Conservation (phyloP, 208 protist genomes). For the Leishmania arabica region DNA sequence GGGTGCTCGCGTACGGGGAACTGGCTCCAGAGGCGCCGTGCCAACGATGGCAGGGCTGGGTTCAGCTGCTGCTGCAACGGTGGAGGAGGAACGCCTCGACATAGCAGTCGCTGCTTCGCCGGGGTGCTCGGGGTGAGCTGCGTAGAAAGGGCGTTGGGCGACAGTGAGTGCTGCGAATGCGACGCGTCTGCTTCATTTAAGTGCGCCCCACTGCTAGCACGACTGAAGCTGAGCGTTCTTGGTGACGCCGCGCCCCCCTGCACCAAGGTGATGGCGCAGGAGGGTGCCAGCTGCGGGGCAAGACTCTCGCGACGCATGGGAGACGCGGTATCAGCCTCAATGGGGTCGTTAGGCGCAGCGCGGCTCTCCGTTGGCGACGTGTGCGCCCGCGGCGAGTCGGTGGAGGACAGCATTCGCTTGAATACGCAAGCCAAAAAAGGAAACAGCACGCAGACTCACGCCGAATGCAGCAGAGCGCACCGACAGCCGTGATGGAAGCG, state of each 20-base stretch:
- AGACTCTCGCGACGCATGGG: not conserved
- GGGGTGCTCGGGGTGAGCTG: not conserved
- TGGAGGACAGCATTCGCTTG: not conserved
- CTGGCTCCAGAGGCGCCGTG: conserved; percentile 7
- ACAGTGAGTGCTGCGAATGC: not conserved
- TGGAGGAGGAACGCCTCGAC: not conserved
- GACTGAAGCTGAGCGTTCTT: not conserved
- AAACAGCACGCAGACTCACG: not conserved
- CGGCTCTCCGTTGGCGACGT: not conserved
- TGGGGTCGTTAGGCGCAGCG: not conserved
- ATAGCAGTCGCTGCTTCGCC: not conserved
- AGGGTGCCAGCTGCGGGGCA: not conserved
- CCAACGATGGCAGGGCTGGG: not conserved
- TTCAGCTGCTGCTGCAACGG: not conserved
- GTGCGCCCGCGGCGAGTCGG: not conserved
- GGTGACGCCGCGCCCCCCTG: not conserved
- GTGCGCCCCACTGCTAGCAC: not conserved
- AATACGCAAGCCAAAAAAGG: not conserved
- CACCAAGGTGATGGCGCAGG: not conserved
- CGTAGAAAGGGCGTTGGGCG: not conserved
- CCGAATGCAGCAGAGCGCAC: not conserved
- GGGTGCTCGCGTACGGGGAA: not conserved
- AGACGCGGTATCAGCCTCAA: not conserved
- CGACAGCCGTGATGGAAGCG: not conserved
- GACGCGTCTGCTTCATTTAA: not conserved